Percentiles rank a stretch among this genome's conserved stretches.
Evolutionary conservation across 352 stramenopile genomes (phyloP).

Genomic region (Phytophthora macrochlamydospora): DNA sequence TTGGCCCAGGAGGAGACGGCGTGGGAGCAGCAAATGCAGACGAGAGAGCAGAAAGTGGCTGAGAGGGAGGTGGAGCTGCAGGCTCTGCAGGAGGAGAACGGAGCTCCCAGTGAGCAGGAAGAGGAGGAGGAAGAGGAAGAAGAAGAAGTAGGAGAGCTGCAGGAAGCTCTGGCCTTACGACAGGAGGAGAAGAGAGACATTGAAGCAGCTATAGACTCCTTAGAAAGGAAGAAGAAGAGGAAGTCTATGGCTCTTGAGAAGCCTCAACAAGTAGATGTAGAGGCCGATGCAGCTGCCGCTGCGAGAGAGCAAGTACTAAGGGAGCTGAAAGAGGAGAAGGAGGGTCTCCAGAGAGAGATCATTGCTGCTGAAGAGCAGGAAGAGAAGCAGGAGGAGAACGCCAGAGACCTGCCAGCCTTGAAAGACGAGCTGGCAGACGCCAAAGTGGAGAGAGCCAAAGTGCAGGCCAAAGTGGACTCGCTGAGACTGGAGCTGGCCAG

Average conservation of each 20-base stretch:
- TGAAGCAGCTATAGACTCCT: conserved; percentile 53
- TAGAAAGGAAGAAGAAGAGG: conserved; percentile 48
- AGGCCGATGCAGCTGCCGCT: conserved; percentile 24
- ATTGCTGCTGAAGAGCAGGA: conserved; percentile 46
- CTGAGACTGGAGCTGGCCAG: conserved; percentile 43
- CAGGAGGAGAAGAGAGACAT: conserved; percentile 69
- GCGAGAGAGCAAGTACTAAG: conserved; percentile 37
- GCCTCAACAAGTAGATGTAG: conserved; percentile 15
- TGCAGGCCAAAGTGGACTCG: conserved; percentile 44
- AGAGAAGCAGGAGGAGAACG: conserved; percentile 44
- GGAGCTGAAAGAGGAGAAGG: conserved; percentile 50
- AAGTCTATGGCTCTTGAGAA: conserved; percentile 8
- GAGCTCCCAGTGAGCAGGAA: conserved; percentile 7
- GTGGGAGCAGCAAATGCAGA: conserved; percentile 69
- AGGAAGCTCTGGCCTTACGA: conserved; percentile 53
- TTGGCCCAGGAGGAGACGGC: conserved; percentile 56
- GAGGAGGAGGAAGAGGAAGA: conserved; percentile 25
- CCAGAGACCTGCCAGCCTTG: conserved; percentile 36
- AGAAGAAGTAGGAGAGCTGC: conserved; percentile 33
- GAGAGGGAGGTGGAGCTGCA: conserved; percentile 62
- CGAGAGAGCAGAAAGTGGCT: conserved; percentile 47
- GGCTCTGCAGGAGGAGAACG: conserved; percentile 40
- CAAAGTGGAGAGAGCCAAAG: conserved; percentile 23
- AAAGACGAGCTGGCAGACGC: conserved; percentile 37
- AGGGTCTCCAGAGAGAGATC: conserved; percentile 52